A percentile compares a stretch with the other conserved stretches of the same genome.
These are phyloP conservation scores for Chlamydomonas sp. DNA, from an alignment of 139 green algal species.

Conservation along the genomic window DNA sequence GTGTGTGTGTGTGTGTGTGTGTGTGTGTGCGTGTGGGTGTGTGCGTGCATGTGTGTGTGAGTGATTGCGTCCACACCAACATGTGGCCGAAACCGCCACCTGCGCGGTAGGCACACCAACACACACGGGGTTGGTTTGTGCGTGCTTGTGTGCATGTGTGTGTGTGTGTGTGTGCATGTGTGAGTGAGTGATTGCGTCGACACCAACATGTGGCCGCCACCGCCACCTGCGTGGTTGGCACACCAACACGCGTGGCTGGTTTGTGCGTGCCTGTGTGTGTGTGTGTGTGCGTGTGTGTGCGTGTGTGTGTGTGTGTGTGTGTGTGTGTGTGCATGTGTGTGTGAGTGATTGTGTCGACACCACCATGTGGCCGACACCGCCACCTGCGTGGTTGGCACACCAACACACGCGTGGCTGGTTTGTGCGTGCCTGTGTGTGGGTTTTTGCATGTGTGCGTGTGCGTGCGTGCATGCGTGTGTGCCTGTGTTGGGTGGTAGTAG, in stretches of 20 bases:
- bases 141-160: neutral
- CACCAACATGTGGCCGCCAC: no score
- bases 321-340: slow-evolving; percentile 9
- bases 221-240: no score
- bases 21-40: no score
- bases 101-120: neutral
- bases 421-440: slow-evolving; percentile 13
- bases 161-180: neutral
- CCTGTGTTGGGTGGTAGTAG: neutral
- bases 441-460: slow-evolving; percentile 1
- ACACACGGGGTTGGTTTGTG: neutral
- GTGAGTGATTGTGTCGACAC: slow-evolving; percentile 11
- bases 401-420: no score
- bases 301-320: slow-evolving; percentile 14
- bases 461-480: neutral
- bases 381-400: no score
- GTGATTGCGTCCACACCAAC: no score
- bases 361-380: no score
- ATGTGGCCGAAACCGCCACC: no score
- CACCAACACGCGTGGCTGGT: no score
- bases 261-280: slow-evolving; percentile 9
- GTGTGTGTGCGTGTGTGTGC: slow-evolving; percentile 10
- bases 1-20: no score
- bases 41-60: no score
- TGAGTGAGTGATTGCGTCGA: neutral